Evolutionary conservation across 2,329 filamentous ascomycete genomes (phyloP).

Genomic region (Trichoderma sp.): DNA sequence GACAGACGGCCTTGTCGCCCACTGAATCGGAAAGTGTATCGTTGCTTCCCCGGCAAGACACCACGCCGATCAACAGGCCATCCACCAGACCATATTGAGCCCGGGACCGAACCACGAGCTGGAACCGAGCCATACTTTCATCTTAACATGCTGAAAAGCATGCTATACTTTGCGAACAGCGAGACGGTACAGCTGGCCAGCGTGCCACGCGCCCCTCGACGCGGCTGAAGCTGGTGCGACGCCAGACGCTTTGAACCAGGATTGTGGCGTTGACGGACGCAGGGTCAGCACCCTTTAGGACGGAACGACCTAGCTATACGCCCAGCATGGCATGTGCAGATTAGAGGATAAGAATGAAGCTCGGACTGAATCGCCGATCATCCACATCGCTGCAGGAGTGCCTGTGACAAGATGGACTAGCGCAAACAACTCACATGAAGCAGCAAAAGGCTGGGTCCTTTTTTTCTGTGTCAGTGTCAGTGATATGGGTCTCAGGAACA

Average conservation of each 20-base stretch:
- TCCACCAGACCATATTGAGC: neutral
- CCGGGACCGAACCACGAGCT: neutral
- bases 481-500: slow-evolving; percentile 1
- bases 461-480: neutral
- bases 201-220: neutral
- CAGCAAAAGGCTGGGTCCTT: neutral
- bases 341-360: neutral
- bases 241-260: neutral
- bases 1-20: neutral
- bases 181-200: neutral
- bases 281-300: neutral
- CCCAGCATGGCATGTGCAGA: neutral
- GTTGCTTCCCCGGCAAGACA: slow-evolving; percentile 16
- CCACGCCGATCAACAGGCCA: slow-evolving; percentile 15
- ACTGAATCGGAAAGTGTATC: slow-evolving; percentile 16
- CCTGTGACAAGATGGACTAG: slow-evolving; percentile 8
- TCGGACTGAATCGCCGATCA: slow-evolving; percentile 19
- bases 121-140: neutral
- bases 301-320: neutral
- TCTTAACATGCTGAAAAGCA: neutral
- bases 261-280: neutral
- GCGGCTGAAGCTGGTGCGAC: neutral
- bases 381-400: slow-evolving; percentile 11
- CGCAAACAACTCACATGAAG: slow-evolving; percentile 9
- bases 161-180: neutral